Base-by-base conservation (phyloP, 129 eudicot species). In the Centrapalus pauciflorus region DNA sequence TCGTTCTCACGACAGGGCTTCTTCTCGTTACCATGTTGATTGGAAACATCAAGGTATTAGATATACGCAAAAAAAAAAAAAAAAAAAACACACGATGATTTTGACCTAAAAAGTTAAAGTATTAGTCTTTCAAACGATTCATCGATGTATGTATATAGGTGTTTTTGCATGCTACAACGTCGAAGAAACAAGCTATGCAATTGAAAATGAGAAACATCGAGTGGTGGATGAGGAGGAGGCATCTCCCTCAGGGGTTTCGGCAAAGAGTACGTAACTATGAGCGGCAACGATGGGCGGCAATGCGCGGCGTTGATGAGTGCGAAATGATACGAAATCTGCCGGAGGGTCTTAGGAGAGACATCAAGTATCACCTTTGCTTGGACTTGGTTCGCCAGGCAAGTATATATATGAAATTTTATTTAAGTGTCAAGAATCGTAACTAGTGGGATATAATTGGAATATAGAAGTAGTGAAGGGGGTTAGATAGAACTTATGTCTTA, bases 221-320 rank as follows among this genome's bases (percentile, higher is more conserved):
- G 70, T 89, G 99, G 99, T 94, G 99, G 99, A 94, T 94, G 99
- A 86, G 82, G 76, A 94, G 77, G 70, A 71, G 99, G 55, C 87
- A 77, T 20, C 71, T 94, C 70, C 99, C 99, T 4, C 83, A 58
- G 5, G 70, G 64, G 9, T 82, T 86, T 52, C 69, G 78, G 71
- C 97, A 89, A 73, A 84, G 99, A 55, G 97, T 89, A 40, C 67
- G 99, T 41, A 89, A 89, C 78, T 89, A 89, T 65, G 95, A 94
- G 81, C 75, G 99, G n/a, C 99, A 94, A 63, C 78, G 95, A 1
- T 94, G 99, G 99, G 97, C 99, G 0, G 99, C 99, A 30, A 94
- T 86, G 99, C 93, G 99, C 11, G 99, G 99, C n/a, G 99, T 94
- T 0, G 97, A 94, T 46, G 99, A 94, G 72, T 89, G 94, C 69